These are phyloP conservation scores for Lepidium africanum DNA, from an alignment of 345 rosid genomes.

Conservation along the genomic window DNA sequence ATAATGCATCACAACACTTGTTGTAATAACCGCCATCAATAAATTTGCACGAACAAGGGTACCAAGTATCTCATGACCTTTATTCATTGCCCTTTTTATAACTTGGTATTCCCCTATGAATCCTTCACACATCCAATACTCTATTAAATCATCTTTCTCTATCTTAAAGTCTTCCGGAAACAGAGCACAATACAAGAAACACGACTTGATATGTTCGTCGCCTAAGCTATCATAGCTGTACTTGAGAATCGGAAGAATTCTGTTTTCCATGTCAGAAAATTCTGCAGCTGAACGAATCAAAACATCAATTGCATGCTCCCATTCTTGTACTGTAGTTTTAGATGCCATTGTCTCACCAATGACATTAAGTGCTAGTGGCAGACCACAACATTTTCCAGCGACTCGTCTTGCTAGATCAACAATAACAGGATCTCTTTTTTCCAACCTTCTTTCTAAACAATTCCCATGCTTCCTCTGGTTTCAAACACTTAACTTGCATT, in stretches of 20 bases:
- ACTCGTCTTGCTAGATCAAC: background rate
- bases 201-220: background rate
- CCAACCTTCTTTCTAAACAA: background rate
- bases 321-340: conserved; percentile 10
- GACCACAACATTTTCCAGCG: background rate
- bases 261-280: background rate
- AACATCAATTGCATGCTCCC: conserved; percentile 7
- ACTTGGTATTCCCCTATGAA: background rate
- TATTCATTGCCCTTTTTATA: background rate
- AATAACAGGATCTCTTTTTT: background rate
- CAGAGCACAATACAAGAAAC: background rate
- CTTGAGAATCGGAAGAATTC: background rate
- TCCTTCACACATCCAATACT: background rate
- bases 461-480: background rate
- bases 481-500: background rate
- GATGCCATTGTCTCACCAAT: conserved; percentile 23
- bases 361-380: background rate
- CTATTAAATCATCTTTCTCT: background rate
- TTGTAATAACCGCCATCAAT: background rate
- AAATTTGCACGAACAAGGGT: background rate
- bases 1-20: background rate
- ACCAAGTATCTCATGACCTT: background rate
- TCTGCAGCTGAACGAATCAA: background rate
- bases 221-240: background rate
- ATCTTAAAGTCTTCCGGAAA: background rate